Evolutionary conservation across 106 monocot species (phyloP), one percentile per base, ranked within the genome.

Genomic region (Posidonia australis): DNA sequence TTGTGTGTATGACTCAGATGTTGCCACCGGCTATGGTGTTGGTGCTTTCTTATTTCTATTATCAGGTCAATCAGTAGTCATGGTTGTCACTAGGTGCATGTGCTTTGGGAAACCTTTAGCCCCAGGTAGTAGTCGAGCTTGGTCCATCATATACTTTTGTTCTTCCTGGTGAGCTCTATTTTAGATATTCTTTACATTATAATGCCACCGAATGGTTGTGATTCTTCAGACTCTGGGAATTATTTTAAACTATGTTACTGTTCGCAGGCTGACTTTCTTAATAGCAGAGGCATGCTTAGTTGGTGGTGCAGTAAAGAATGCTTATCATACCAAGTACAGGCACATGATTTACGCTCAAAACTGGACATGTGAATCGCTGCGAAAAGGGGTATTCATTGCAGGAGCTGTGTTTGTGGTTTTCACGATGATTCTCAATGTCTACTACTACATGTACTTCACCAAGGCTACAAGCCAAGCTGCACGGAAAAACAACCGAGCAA

Each of bases 321-420:
- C 96, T 11, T 98, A 98, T 74, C 96, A 98, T 76, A 98, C 96
- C 0, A 90, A 84, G 61, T 98, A 84, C 66, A 80, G 90, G 60
- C 76, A 78, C 41, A 68, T 82, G 51, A 69, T 98, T 28, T 90
- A 98, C 68, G 96, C 84, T 22, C 77, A 84, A 28, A 87, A 72
- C 70, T 98, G 96, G 96, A 90, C 96, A 1, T 98, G 96, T 20
- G 82, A 84, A 60, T 87, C 87, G 5, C 69, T 98, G 51, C 59
- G 96, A n/a, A 98, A 98, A 59, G 96, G 96, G 23, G 96, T 98
- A 3, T 98, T 98, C 64, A 79, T 98, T 45, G 78, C 96, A 1
- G 96, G 84, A 56, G 96, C 90, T 6, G 82, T 87, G 23, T 98
- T 98, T 64, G 84, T 85, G 54, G 82, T 98, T 11, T 81, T 90